Percentiles rank a stretch among this genome's conserved stretches.
phyloP scores from a whole-genome alignment of 768 basidiomycete genomes.

The Kwoniella bestiolae region DNA sequence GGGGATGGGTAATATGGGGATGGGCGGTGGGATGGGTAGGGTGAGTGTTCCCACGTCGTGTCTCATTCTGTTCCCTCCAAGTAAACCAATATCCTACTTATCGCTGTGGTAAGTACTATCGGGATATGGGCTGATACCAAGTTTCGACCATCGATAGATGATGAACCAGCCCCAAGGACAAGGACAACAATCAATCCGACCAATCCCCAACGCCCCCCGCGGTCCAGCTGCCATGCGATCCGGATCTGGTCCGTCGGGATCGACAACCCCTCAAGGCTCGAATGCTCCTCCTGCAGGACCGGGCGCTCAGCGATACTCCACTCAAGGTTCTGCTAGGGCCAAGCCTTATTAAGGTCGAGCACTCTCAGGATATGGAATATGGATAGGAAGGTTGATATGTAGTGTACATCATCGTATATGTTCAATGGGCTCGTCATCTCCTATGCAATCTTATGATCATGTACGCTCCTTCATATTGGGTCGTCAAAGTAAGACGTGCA shows the following conservation, averaged over 20 bases:
- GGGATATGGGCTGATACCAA: constrained; percentile 13
- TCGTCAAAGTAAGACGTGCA: too few species aligned
- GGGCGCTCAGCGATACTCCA: constrained; percentile 53
- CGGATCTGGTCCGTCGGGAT: constrained; percentile 5
- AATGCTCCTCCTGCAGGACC: constrained; percentile 21
- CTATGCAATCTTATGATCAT: too few species aligned
- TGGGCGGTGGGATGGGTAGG: constrained; percentile 26
- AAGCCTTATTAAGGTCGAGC: constrained; percentile 54
- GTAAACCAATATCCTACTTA: too few species aligned
- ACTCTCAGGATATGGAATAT: too few species aligned
- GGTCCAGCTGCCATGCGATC: constrained; percentile 57
- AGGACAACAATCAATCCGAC: constrained; percentile 25
- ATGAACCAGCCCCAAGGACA: constrained; percentile 2
- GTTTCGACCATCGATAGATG: background rate
- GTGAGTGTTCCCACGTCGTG: constrained; percentile 25
- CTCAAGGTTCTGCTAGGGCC: constrained; percentile 51
- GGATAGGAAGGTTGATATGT: too few species aligned
- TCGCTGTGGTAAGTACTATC: too few species aligned
- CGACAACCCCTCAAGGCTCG: constrained; percentile 12
- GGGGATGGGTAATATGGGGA: constrained; percentile 32
- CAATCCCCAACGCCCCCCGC: constrained; percentile 51
- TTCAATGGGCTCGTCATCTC: too few species aligned
- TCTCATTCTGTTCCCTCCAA: too few species aligned
- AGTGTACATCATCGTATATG: too few species aligned
- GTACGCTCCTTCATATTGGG: too few species aligned